These are phyloP conservation scores for Chalaropsis ovoidea DNA, from an alignment of 2,329 filamentous ascomycete species.

Conservation along the genomic window DNA sequence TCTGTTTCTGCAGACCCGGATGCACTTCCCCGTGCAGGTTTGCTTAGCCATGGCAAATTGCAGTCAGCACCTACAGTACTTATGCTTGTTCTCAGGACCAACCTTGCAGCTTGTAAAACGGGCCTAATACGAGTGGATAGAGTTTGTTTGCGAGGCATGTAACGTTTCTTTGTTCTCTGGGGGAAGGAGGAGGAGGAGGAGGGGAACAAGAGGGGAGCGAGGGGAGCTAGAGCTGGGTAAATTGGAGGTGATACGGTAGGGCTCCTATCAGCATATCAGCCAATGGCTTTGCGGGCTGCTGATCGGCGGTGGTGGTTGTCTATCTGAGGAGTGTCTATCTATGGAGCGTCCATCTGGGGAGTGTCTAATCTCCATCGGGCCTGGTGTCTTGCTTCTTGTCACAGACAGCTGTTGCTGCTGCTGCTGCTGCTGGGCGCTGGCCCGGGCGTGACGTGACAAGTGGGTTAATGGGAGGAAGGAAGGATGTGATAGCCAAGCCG, in stretches of 20 bases:
- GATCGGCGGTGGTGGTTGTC: neutral
- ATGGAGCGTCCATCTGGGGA: too few species aligned
- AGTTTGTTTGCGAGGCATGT: conserved; percentile 24
- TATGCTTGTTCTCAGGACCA: too few species aligned
- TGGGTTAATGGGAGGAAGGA: neutral
- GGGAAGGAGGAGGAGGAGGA: neutral
- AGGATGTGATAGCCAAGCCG: neutral
- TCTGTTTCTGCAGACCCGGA: too few species aligned
- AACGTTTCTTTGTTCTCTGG: conserved; percentile 26
- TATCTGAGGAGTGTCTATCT: neutral
- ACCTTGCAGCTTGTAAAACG: neutral
- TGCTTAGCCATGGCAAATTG: neutral
- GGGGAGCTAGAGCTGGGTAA: neutral
- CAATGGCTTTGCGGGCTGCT: neutral
- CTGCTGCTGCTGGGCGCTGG: too few species aligned
- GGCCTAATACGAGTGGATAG: neutral
- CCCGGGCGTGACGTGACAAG: too few species aligned
- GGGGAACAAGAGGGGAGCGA: neutral
- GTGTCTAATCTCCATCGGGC: too few species aligned
- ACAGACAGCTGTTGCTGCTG: too few species aligned
- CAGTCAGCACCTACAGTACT: neutral
- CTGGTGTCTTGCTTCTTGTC: too few species aligned
- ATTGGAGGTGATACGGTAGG: neutral
- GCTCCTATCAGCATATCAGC: neutral
- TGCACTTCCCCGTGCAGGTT: neutral